Base-by-base conservation (phyloP, 2,329 filamentous ascomycete genomes). In the Colletotrichum musicola region DNA sequence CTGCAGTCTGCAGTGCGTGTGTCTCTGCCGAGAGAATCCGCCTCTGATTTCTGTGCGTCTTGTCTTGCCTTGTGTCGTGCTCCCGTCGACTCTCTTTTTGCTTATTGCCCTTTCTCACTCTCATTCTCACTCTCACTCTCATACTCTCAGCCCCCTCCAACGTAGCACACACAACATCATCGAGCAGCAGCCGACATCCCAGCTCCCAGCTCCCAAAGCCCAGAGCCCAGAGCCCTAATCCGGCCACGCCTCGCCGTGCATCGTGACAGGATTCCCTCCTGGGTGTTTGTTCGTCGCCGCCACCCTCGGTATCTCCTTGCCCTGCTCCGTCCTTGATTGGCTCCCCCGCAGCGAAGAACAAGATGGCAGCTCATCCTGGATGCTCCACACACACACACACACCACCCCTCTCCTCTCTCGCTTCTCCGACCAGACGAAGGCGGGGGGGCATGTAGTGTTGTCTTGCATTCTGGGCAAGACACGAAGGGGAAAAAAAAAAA, bases 301-400 rank as follows among this genome's bases (percentile, higher is more conserved):
- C 65, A 68, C 65, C 65, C 65, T 68, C 62, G 65, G 65, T 56
- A 68, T 68, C 62, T 50, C 56, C 62, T 44, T 44, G 54, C 60
- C 55, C 38, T 65, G 22, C 60, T 68, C 56, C 38, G 49, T 27
- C 49, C 60, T 61, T 68, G 62, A 68, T 65, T 68, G 62, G 62
- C 22, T 35, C 62, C 65, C 65, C 65, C 65, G 62, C 65, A 68
- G 55, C 30, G 50, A 46, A 46, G 13, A 46, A 46, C n/a, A 49
- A 6, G 46, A 30, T 18, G 18, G 53, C 27, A 42, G 55, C 55
- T 55, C 65, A 65, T 61, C 42, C 49, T 51, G 20, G 49, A 49
- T 59, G 65, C 61, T 40, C 38, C 47, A 20, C 42, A 46, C 51
- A 40, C 60, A 30, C 27, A 30, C 27, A 7, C 27, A 7, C 27